Percentiles rank a stretch among this genome's conserved stretches.
Conservation (phyloP, 768 basidiomycete species). For the Rhizopogon vinicolor region DNA sequence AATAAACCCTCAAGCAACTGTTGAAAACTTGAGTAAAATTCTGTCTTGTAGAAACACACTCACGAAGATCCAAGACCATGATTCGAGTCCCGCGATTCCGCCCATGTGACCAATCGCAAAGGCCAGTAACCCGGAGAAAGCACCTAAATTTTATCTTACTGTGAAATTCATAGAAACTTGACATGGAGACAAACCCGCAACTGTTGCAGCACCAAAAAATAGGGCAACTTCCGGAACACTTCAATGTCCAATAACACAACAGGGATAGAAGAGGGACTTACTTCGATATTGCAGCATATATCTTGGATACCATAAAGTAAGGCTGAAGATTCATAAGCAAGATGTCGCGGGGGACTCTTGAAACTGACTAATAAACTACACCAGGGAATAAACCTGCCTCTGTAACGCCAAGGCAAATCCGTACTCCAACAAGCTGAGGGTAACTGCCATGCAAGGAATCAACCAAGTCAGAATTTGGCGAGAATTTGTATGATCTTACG, state of each 20-base stretch:
- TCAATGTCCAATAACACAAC: background rate
- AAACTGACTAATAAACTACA: constrained; percentile 62
- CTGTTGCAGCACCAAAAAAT: constrained; percentile 62
- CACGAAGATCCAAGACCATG: no score
- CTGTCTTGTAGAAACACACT: no score
- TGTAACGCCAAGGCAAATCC: constrained; percentile 56
- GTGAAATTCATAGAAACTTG: background rate
- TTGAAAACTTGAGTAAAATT: no score
- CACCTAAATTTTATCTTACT: constrained; percentile 21
- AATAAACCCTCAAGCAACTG: no score
- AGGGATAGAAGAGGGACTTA: background rate
- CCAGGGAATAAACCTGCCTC: constrained; percentile 75
- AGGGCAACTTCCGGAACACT: constrained; percentile 34
- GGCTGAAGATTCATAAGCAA: background rate
- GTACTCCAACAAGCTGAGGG: constrained; percentile 53
- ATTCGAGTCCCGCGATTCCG: no score
- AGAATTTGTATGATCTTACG: no score
- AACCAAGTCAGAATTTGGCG: no score
- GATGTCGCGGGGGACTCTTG: no score
- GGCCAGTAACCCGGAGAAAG: constrained; percentile 57
- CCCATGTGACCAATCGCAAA: constrained; percentile 24
- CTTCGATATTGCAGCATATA: constrained; percentile 51
- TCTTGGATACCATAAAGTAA: constrained; percentile 35
- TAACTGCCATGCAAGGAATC: constrained; percentile 38
- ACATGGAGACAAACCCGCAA: constrained; percentile 35